Evolutionary conservation across 2,329 filamentous ascomycete genomes (phyloP), one percentile per base, ranked within the genome.

Genomic region (Shiraia sp.): DNA sequence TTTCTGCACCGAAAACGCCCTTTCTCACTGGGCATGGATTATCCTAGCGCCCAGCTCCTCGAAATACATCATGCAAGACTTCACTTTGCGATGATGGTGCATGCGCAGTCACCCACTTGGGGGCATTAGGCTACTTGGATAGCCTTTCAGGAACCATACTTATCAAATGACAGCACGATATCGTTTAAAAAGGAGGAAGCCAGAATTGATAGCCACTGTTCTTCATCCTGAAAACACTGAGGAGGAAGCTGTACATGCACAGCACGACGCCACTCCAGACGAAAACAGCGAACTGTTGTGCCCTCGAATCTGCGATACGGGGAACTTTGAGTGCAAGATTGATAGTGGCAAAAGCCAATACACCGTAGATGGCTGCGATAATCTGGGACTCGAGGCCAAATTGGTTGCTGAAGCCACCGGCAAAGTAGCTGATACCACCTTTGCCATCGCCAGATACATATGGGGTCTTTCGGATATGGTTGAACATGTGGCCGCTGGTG

Each of bases 401-500:
- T 68, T 99, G 93, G 68, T 84, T 96, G 70, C 92, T 90, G 72
- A 99, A 99, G 1, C 93, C 92, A 27, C 80, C 79, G 3, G 92
- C 89, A 70, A 99, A 93, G 70, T 97, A 97, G 64, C 74, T 88
- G 49, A 99, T 82, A 4, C 90, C 90, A 13, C 93, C 93, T 40
- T 81, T 83, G 26, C 90, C 89, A 66, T 97, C 85, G 29, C 87
- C 88, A 29, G 84, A 79, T 23, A 97, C 90, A 60, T 99, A 99
- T 2, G 93, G 93, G 2, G 95, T 89, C 69, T 93, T 92, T 58
- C 95, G 83, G 65, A 99, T 99, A 66, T 96, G 91, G 72, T 97
- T 99, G 80, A 95, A 99, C 95, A 99, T 99, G 73, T 97, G 91
- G 27, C 93, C 95, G 59, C 88, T 93, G 32, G 87, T 96, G 74